A percentile compares a stretch with the other conserved stretches of the same genome.
phyloP scores from a whole-genome alignment of 2,329 filamentous ascomycete species.

The Phaeomoniella chlamydospora region DNA sequence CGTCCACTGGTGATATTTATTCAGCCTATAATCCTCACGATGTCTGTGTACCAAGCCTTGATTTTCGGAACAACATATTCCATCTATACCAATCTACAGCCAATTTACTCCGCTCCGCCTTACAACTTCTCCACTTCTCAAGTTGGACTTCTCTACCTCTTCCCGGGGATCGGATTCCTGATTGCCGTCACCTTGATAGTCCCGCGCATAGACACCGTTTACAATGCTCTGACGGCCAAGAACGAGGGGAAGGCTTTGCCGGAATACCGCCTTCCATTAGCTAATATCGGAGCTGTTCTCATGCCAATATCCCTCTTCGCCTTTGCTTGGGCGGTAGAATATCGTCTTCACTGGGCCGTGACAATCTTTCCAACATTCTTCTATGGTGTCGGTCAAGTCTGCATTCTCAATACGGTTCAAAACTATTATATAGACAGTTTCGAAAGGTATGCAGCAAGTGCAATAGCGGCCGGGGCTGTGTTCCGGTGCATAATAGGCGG shows the following conservation, averaged over 20 bases:
- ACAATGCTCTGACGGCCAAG: conserved; percentile 13
- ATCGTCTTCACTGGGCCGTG: conserved; percentile 26
- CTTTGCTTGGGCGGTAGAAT: conserved; percentile 34
- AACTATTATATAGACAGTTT: conserved; percentile 29
- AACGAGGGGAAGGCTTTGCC: conserved; percentile 18
- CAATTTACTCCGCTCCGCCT: conserved; percentile 33
- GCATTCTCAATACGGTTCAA: conserved; percentile 37
- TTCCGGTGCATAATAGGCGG: conserved; percentile 30
- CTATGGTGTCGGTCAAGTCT: conserved; percentile 38
- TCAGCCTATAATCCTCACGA: conserved; percentile 43
- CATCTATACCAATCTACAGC: conserved; percentile 44
- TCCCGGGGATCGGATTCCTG: conserved; percentile 43
- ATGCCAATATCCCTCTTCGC: conserved; percentile 31
- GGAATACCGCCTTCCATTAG: conserved; percentile 40
- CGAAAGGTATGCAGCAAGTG: conserved; percentile 30
- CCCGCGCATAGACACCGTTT: conserved; percentile 27
- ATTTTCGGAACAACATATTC: conserved; percentile 46
- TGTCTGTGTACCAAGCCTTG: conserved; percentile 36
- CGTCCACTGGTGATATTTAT: conserved; percentile 39
- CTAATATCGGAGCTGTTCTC: conserved; percentile 28
- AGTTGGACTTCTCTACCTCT: conserved; percentile 44
- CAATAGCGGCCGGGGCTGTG: conserved; percentile 31
- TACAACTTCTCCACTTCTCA: conserved; percentile 34
- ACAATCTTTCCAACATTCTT: conserved; percentile 26
- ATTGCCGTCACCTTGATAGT: conserved; percentile 31